Conservation (phyloP, 139 green algal species). For the Chara braunii region DNA sequence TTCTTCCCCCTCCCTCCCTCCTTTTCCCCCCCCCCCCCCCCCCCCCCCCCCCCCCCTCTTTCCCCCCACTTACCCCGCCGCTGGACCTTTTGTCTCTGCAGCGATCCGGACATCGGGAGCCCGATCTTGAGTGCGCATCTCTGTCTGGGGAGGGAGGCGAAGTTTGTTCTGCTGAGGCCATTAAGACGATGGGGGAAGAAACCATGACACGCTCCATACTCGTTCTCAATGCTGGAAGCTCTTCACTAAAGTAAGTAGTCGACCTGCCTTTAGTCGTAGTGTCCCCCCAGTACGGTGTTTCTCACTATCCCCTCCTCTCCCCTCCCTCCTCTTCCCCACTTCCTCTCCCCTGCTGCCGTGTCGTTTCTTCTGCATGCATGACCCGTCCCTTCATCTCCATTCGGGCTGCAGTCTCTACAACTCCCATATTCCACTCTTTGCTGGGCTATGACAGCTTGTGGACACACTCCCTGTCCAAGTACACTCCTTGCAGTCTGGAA, state of each 20-base stretch:
- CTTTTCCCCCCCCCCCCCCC: too few species aligned
- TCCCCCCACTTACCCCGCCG: too few species aligned
- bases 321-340: background rate
- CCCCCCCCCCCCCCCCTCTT: too few species aligned
- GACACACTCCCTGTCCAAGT: too few species aligned
- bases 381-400: background rate
- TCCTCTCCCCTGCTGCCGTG: background rate
- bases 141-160: too few species aligned
- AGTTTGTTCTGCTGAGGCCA: too few species aligned
- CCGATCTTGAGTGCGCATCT: too few species aligned
- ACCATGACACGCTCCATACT: constrained; percentile 13
- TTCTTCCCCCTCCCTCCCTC: too few species aligned
- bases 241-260: constrained; percentile 22
- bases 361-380: background rate
- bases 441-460: background rate
- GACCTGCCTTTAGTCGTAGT: background rate
- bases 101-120: too few species aligned
- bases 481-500: too few species aligned
- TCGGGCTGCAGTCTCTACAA: background rate
- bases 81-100: too few species aligned
- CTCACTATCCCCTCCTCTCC: background rate
- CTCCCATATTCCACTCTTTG: background rate
- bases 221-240: constrained; percentile 22
- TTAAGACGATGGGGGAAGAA: too few species aligned
- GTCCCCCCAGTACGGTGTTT: background rate